Conservation (phyloP, 2,329 filamentous ascomycete species). For the Trichophyton schoenleinii region DNA sequence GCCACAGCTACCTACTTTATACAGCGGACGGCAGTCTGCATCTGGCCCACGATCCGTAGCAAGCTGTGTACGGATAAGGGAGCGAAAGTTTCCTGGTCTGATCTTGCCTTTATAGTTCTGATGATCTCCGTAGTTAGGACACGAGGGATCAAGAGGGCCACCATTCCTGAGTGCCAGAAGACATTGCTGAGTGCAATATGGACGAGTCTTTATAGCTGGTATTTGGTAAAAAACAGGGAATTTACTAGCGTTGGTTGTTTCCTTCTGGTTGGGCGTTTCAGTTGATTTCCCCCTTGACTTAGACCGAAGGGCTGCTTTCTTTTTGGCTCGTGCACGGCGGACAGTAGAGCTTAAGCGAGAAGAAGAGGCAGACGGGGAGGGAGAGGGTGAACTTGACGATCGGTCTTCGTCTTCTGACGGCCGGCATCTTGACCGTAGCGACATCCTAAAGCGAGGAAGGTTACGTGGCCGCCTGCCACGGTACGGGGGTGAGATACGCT, state of each 20-base stretch:
- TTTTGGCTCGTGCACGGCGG: not conserved
- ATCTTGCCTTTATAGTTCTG: not conserved
- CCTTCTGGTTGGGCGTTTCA: not conserved
- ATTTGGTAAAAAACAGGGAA: too few relatives aligned
- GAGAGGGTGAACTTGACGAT: slow-evolving; percentile 3
- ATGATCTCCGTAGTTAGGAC: not conserved
- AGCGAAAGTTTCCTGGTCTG: not conserved
- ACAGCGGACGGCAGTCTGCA: slow-evolving; percentile 6
- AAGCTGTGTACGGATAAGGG: slow-evolving; percentile 5
- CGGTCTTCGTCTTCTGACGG: not conserved
- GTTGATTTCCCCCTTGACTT: not conserved
- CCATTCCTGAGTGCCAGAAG: not conserved
- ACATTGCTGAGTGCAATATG: not conserved
- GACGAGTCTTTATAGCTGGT: too few relatives aligned
- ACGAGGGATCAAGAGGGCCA: not conserved
- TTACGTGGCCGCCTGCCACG: not conserved
- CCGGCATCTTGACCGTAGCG: slow-evolving; percentile 4
- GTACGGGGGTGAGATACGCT: slow-evolving; percentile 1
- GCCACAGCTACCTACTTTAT: not conserved
- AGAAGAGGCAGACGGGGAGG: not conserved
- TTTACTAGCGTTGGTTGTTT: not conserved
- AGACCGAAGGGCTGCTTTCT: not conserved
- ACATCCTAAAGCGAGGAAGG: slow-evolving; percentile 6
- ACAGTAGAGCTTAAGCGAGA: not conserved
- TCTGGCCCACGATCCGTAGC: slow-evolving; percentile 4